Evolutionary conservation across 2,329 filamentous ascomycete genomes (phyloP).

Genomic region (Sporothrix globosa): DNA sequence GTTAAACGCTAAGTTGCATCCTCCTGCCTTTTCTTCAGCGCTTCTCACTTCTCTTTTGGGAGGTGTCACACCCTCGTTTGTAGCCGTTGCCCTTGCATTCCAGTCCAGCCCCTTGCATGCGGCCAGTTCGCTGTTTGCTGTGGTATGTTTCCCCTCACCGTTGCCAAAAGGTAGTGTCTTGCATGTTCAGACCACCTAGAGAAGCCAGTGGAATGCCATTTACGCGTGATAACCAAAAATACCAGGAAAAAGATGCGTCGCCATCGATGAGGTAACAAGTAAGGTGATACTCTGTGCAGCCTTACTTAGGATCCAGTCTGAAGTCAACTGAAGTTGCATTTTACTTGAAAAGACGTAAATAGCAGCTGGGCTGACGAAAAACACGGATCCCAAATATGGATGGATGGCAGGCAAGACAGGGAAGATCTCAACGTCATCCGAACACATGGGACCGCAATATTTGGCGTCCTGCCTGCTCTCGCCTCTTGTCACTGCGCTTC

Average conservation of each 20-base stretch:
- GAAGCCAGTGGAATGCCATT: neutral
- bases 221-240: conserved; percentile 15
- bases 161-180: conserved; percentile 1
- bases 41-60: neutral
- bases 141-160: conserved; percentile 9
- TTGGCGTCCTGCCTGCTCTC: neutral
- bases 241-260: neutral
- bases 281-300: neutral
- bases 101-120: conserved; percentile 4
- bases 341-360: neutral
- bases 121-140: neutral
- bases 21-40: conserved; percentile 4
- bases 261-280: neutral
- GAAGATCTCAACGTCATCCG: neutral
- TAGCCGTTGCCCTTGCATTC: conserved; percentile 16
- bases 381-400: neutral
- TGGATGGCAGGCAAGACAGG: neutral
- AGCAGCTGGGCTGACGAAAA: neutral
- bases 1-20: conserved; percentile 9
- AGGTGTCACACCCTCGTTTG: neutral
- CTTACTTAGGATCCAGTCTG: neutral
- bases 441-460: conserved; percentile 19
- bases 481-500: conserved; percentile 6
- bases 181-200: neutral
- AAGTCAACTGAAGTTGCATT: neutral